Evolutionary conservation across 129 eudicot species (phyloP).

Genomic region (Glebionis coronaria): DNA sequence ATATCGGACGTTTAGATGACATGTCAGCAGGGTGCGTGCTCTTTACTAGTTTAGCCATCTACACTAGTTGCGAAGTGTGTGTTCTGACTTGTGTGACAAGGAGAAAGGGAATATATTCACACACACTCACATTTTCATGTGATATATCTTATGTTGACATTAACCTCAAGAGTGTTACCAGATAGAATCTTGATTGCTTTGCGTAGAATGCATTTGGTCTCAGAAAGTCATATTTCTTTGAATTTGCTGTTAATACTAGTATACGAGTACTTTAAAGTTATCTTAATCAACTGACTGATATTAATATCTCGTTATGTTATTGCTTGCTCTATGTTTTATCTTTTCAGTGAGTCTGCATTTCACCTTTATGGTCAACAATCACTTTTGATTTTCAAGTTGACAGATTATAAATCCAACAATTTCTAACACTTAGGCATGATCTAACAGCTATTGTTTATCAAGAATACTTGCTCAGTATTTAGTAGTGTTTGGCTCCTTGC

Average conservation of each 20-base stretch:
- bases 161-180: background rate
- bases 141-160: background rate
- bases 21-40: background rate
- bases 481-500: too few species aligned
- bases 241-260: background rate
- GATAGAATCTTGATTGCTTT: too few species aligned
- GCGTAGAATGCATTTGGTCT: too few species aligned
- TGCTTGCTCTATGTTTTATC: background rate
- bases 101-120: background rate
- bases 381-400: too few species aligned
- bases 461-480: too few species aligned
- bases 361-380: background rate
- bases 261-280: background rate
- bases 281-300: background rate
- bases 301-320: background rate
- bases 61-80: background rate
- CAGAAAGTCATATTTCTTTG: background rate
- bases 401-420: too few species aligned
- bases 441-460: too few species aligned
- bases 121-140: background rate
- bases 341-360: background rate
- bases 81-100: background rate
- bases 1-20: slow-evolving; percentile 11
- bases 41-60: background rate
- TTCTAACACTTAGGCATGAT: too few species aligned